Conservation (phyloP, 2,329 filamentous ascomycete species). For the Verticillium albo-atrum region DNA sequence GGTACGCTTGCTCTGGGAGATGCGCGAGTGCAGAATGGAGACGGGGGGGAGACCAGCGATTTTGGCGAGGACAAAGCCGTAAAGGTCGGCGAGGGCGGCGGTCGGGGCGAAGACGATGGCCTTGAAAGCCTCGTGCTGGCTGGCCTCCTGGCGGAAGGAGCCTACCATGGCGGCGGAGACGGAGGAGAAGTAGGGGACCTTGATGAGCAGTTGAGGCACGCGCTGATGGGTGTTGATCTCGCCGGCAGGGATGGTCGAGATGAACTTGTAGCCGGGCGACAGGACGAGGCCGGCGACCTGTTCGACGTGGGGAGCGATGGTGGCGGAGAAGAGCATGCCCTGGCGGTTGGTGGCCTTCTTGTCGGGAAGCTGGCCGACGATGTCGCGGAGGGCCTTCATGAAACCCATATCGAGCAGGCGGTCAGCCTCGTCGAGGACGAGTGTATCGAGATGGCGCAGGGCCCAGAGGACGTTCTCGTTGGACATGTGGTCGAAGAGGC, state of each 20-base stretch:
- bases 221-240: constrained; percentile 73
- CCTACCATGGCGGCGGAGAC: constrained; percentile 56
- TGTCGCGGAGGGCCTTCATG: constrained; percentile 71
- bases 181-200: constrained; percentile 65
- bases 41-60: constrained; percentile 36
- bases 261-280: constrained; percentile 68
- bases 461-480: constrained; percentile 66
- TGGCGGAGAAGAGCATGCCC: constrained; percentile 83
- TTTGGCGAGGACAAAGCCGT: constrained; percentile 37
- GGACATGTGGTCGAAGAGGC: constrained; percentile 73
- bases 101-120: constrained; percentile 76
- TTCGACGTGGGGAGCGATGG: constrained; percentile 74
- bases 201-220: constrained; percentile 69
- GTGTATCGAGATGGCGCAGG: constrained; percentile 65
- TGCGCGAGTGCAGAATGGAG: constrained; percentile 44
- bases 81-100: constrained; percentile 46
- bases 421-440: constrained; percentile 82
- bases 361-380: constrained; percentile 65
- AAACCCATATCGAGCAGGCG: constrained; percentile 82
- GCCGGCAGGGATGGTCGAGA: constrained; percentile 72
- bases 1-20: constrained; percentile 44
- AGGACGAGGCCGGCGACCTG: constrained; percentile 67
- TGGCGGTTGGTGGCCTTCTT: constrained; percentile 55
- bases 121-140: constrained; percentile 59
- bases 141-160: constrained; percentile 44